Percentiles rank a stretch among this genome's conserved stretches.
Conservation (phyloP, 1,284 basidiomycete genomes). For the Trametes versicolor region DNA sequence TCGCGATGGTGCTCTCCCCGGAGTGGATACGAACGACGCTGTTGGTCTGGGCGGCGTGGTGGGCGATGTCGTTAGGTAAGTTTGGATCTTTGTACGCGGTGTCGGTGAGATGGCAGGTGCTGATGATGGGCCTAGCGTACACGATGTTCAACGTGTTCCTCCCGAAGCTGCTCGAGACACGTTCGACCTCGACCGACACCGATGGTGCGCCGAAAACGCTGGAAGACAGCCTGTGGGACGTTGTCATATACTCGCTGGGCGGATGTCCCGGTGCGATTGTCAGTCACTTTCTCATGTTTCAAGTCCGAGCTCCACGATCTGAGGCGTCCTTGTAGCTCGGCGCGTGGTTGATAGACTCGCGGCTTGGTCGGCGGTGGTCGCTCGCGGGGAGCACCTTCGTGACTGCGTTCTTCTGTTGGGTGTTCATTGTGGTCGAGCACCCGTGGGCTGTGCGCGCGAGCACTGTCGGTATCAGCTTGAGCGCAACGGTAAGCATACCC, state of each 20-base stretch:
- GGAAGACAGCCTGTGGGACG: slow-evolving; percentile 80
- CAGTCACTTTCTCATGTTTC: slow-evolving; percentile 41
- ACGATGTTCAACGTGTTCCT: slow-evolving; percentile 99
- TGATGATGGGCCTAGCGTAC: slow-evolving; percentile 62
- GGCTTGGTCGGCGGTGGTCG: slow-evolving; percentile 81
- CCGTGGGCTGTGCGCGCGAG: slow-evolving; percentile 77
- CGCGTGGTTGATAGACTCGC: slow-evolving; percentile 87
- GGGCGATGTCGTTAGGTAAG: slow-evolving; percentile 81
- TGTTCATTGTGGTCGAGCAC: slow-evolving; percentile 74
- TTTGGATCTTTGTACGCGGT: slow-evolving; percentile 20
- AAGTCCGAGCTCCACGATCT: not conserved
- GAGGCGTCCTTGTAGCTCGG: slow-evolving; percentile 68
- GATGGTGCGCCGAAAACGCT: slow-evolving; percentile 57
- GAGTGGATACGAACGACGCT: slow-evolving; percentile 88
- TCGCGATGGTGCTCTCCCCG: slow-evolving; percentile 81
- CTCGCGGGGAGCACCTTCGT: slow-evolving; percentile 84
- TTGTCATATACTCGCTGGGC: slow-evolving; percentile 84
- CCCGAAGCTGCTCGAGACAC: slow-evolving; percentile 87
- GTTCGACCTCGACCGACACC: slow-evolving; percentile 43
- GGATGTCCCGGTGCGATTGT: slow-evolving; percentile 91
- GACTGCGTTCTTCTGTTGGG: slow-evolving; percentile 83
- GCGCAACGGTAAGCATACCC: slow-evolving; percentile 70
- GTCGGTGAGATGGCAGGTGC: not conserved
- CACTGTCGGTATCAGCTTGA: slow-evolving; percentile 84
- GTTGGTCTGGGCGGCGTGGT: slow-evolving; percentile 89